These are phyloP conservation scores for Eucalyptus cloeziana DNA, from an alignment of 345 rosid genomes.

Conservation along the genomic window DNA sequence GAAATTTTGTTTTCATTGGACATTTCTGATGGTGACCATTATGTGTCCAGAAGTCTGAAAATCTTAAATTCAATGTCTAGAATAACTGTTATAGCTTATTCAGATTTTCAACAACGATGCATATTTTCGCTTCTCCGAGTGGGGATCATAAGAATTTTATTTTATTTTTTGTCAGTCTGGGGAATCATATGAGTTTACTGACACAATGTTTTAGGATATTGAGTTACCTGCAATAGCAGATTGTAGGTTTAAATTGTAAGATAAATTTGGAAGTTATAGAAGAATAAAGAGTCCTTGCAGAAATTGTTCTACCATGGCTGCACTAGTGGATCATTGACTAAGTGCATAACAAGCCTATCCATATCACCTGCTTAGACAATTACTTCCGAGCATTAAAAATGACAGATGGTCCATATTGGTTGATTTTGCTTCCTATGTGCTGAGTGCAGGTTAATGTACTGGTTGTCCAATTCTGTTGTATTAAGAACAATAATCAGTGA, in stretches of 20 bases:
- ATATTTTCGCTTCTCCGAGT: background rate
- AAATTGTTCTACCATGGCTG: background rate
- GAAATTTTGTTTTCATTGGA: background rate
- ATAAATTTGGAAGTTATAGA: background rate
- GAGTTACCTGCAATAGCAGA: background rate
- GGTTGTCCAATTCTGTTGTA: conserved; percentile 81
- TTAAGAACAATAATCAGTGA: conserved; percentile 63
- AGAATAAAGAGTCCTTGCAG: background rate
- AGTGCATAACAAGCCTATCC: background rate
- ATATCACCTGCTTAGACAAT: background rate
- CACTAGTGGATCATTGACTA: background rate
- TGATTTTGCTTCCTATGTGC: background rate
- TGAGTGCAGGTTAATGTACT: conserved; percentile 72
- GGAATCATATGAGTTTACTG: background rate
- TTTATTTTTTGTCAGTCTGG: background rate
- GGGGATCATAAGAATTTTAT: background rate
- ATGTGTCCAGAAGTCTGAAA: background rate
- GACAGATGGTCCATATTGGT: background rate
- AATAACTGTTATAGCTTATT: background rate
- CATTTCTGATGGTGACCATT: background rate
- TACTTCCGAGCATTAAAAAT: background rate
- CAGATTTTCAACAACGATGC: background rate
- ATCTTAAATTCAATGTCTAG: background rate
- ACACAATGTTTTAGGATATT: background rate
- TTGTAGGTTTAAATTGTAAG: background rate